Percentiles rank a stretch among this genome's conserved stretches.
phyloP scores from a whole-genome alignment of 768 basidiomycete species.

The Mycena sanguinolenta region DNA sequence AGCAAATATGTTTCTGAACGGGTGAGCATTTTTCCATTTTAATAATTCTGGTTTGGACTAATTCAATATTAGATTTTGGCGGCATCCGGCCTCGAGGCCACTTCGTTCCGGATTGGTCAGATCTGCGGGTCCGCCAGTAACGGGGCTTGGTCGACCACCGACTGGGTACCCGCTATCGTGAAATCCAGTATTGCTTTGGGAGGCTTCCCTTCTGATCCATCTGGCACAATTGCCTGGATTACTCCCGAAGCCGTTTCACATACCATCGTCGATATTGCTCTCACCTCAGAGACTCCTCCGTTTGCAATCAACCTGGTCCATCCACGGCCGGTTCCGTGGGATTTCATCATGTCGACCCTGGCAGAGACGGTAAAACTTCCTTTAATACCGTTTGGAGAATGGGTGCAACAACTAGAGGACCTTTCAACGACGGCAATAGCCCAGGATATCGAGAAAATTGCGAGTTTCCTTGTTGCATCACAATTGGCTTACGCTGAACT shows the following conservation, averaged over 20 bases:
- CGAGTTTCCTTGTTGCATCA: neutral
- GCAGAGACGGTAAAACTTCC: neutral
- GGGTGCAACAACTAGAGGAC: neutral
- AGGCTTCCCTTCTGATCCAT: slow-evolving; percentile 23
- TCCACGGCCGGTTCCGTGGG: neutral
- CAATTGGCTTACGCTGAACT: neutral
- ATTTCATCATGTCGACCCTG: neutral
- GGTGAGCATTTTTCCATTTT: neutral
- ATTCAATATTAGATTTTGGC: neutral
- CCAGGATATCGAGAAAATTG: neutral
- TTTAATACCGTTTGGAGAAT: neutral
- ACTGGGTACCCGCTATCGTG: slow-evolving; percentile 31
- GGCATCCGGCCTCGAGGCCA: neutral
- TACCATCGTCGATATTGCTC: slow-evolving; percentile 49
- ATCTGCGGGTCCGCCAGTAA: neutral
- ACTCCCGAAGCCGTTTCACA: slow-evolving; percentile 49
- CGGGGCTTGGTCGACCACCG: slow-evolving; percentile 40
- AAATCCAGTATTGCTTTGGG: slow-evolving; percentile 37
- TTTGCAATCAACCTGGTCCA: slow-evolving; percentile 46
- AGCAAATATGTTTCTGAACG: slow-evolving; percentile 43
- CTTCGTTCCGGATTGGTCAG: neutral
- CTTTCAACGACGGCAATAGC: neutral
- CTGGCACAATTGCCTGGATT: slow-evolving; percentile 50
- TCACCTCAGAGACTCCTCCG: slow-evolving; percentile 36
- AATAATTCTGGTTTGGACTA: neutral